phyloP scores from a whole-genome alignment of 2,329 filamentous ascomycete genomes.

The Nigrospora oryzae region DNA sequence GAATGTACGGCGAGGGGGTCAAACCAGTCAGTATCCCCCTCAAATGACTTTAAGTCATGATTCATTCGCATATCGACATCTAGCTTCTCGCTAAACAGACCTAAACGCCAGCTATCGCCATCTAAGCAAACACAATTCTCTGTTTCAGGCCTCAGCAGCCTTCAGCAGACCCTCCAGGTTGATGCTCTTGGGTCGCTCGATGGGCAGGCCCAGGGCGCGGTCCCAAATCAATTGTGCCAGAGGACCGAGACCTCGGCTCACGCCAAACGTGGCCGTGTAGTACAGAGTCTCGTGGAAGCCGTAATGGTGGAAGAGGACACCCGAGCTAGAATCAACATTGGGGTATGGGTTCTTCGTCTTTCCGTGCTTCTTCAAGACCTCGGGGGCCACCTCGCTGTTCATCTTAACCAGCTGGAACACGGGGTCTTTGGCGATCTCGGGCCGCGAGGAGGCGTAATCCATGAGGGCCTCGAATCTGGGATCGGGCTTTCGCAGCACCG shows the following conservation, averaged over 20 bases:
- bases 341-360: constrained; percentile 98
- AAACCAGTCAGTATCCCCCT: too few relatives aligned
- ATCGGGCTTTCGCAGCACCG: constrained; percentile 92
- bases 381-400: constrained; percentile 85
- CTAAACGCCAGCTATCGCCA: neutral
- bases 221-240: constrained; percentile 96
- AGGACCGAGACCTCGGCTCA: constrained; percentile 69
- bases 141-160: constrained; percentile 33
- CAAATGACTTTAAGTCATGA: too few relatives aligned
- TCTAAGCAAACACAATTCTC: too few relatives aligned
- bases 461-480: constrained; percentile 94
- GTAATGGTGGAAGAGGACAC: constrained; percentile 96
- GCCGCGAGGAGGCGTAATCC: constrained; percentile 82
- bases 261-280: constrained; percentile 70
- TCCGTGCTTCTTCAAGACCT: constrained; percentile 86
- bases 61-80: too few relatives aligned
- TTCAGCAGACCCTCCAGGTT: constrained; percentile 81
- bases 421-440: constrained; percentile 78
- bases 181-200: constrained; percentile 97
- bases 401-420: constrained; percentile 91
- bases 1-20: too few relatives aligned
- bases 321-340: constrained; percentile 89
- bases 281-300: constrained; percentile 96
- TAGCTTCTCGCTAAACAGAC: neutral
- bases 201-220: constrained; percentile 83